These are phyloP conservation scores for Pulveroboletus ravenelii DNA, from an alignment of 768 basidiomycete species.

Conservation along the genomic window DNA sequence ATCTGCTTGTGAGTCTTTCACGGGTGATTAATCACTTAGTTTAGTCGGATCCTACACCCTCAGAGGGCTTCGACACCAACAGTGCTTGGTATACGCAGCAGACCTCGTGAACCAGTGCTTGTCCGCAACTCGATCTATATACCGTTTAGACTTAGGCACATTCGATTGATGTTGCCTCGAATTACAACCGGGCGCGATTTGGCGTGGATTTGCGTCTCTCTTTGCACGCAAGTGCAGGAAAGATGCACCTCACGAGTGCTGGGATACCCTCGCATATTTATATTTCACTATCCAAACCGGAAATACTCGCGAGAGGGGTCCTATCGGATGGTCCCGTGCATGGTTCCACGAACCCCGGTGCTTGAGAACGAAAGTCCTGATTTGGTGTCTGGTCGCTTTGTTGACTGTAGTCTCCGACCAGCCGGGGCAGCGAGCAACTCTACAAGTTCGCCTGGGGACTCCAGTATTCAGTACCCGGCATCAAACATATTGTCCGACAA, in stretches of 20 bases:
- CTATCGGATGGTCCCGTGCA: not conserved
- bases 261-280: not conserved
- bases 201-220: no score
- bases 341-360: not conserved
- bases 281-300: not conserved
- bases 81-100: conserved; percentile 71
- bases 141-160: conserved; percentile 9
- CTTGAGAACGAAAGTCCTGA: not conserved
- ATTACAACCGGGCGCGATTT: not conserved
- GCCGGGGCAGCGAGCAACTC: not conserved
- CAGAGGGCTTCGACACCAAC: conserved; percentile 65
- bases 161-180: not conserved
- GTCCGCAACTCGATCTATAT: conserved; percentile 25
- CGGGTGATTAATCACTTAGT: not conserved
- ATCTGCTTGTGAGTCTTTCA: not conserved
- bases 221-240: not conserved
- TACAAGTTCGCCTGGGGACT: not conserved
- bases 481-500: not conserved
- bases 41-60: conserved; percentile 66
- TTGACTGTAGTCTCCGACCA: not conserved
- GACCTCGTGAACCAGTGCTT: conserved; percentile 30
- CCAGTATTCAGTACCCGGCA: no score
- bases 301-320: not conserved
- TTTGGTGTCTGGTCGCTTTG: not conserved
- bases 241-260: not conserved